phyloP scores from a whole-genome alignment of 164 flowering plant species.

The Cinnamomum chago region DNA sequence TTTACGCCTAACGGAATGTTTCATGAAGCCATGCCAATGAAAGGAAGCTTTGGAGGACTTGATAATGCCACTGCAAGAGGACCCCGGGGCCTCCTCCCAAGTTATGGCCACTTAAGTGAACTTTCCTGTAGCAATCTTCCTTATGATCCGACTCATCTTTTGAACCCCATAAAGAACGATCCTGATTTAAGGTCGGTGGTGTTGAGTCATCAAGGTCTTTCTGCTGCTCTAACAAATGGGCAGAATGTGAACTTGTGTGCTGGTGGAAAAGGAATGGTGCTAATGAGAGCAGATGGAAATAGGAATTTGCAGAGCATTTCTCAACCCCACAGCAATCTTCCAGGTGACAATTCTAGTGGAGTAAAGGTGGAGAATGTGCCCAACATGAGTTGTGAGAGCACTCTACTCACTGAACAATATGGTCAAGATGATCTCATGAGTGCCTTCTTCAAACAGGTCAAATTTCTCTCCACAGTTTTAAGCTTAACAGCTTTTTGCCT shows the following conservation, averaged over 20 bases:
- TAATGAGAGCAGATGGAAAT: constrained; percentile 22
- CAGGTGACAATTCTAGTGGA: constrained; percentile 31
- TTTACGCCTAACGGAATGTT: constrained; percentile 30
- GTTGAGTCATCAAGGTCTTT: constrained; percentile 38
- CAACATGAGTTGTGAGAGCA: constrained; percentile 26
- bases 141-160: constrained; percentile 33
- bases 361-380: constrained; percentile 48
- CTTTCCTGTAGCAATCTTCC: constrained; percentile 36
- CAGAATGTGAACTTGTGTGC: constrained; percentile 20
- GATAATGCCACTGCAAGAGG: constrained; percentile 27
- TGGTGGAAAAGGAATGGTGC: constrained; percentile 22
- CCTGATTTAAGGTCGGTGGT: constrained; percentile 28
- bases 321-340: constrained; percentile 22
- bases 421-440: constrained; percentile 79
- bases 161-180: constrained; percentile 23
- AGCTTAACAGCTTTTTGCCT: neutral
- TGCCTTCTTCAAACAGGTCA: constrained; percentile 74
- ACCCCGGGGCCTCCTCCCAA: constrained; percentile 31
- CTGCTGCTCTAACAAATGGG: constrained; percentile 29
- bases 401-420: constrained; percentile 33
- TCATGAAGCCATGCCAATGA: constrained; percentile 28
- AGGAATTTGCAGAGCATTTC: constrained; percentile 24
- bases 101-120: constrained; percentile 53
- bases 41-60: constrained; percentile 25
- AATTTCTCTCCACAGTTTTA: neutral